Evolutionary conservation across 2,329 filamentous ascomycete species (phyloP), one percentile per base, ranked within the genome.

Genomic region (Talaromyces marneffei): DNA sequence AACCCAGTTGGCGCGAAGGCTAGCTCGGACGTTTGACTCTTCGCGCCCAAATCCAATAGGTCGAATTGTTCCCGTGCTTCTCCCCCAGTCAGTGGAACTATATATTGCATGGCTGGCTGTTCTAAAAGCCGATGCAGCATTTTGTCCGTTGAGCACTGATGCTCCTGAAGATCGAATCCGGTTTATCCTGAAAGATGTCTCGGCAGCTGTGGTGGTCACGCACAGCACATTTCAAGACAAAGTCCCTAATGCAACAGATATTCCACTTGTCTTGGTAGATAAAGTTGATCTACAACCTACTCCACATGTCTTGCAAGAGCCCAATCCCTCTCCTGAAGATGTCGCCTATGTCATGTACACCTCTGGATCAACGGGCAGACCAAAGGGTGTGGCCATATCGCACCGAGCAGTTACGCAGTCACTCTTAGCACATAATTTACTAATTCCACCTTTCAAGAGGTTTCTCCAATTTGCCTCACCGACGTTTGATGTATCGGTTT

Each of bases 271-370:
- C 18, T 64, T 65, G 2, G 61, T 67, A 16, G 69, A 74, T 42
- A 62, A 66, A 39, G 58, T 67, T 12, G 61, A 66, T 33, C 25
- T 40, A 8, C 53, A 64, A 2, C 39, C 59, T 20, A 23, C 29
- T 12, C 10, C 37, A 20, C 25, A 50, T 42, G 35, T 63, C 16
- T 58, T 62, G n/a, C 57, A 59, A 35, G 23, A 39, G 23, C 53
- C 53, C 31, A 16, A 55, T 16, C 54, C 50, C 29, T 82, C 63
- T 72, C 50, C 68, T 16, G 64, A 67, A 7, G 63, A 69, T 61
- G 57, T 92, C 25, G 91, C 92, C 25, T 97, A 97, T 77, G 85
- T 96, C 62, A 92, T 96, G 86, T 97, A 96, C 72, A 96, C 92
- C 0, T 95, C 91, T 50, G 92, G 92, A 2, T 95, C 91, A 4